A percentile compares a stretch with the other conserved stretches of the same genome.
Conservation (phyloP, 1,139 yeast species). For the Keqinozyma sinolaborantium region DNA sequence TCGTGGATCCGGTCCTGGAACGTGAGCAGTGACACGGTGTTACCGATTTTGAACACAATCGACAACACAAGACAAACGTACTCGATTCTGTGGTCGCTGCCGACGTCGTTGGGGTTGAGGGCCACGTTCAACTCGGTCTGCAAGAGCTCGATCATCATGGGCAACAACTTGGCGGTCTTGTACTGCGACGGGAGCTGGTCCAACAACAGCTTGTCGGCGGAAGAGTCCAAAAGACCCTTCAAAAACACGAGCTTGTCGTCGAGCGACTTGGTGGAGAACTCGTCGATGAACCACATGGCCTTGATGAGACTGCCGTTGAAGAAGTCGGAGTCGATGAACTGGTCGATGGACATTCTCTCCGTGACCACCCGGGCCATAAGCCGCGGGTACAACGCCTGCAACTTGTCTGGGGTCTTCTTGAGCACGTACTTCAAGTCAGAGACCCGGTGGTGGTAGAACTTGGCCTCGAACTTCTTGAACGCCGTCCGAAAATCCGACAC, state of each 20-base stretch:
- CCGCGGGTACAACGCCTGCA: conserved; percentile 29
- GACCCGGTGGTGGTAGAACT: conserved; percentile 41
- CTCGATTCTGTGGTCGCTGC: conserved; percentile 12
- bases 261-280: conserved; percentile 69
- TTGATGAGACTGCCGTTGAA: conserved; percentile 82
- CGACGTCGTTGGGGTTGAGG: conserved; percentile 10
- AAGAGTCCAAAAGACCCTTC: conserved; percentile 48
- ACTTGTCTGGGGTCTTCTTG: conserved; percentile 35
- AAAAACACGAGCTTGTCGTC: conserved; percentile 71
- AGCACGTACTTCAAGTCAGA: conserved; percentile 47
- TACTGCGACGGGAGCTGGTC: conserved; percentile 70
- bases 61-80: conserved; percentile 54
- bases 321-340: conserved; percentile 49
- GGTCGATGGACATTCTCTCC: conserved; percentile 46
- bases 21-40: conserved; percentile 66
- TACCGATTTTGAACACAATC: conserved; percentile 63
- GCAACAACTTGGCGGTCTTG: conserved; percentile 70
- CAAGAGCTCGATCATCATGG: conserved; percentile 53
- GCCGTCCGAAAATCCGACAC: conserved; percentile 47
- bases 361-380: conserved; percentile 41
- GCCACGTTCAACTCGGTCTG: conserved; percentile 28
- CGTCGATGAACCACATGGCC: conserved; percentile 81
- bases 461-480: conserved; percentile 36
- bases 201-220: conserved; percentile 35
- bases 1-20: conserved; percentile 67